phyloP scores from a whole-genome alignment of 805 yeast species.

The Candida ortonii region DNA sequence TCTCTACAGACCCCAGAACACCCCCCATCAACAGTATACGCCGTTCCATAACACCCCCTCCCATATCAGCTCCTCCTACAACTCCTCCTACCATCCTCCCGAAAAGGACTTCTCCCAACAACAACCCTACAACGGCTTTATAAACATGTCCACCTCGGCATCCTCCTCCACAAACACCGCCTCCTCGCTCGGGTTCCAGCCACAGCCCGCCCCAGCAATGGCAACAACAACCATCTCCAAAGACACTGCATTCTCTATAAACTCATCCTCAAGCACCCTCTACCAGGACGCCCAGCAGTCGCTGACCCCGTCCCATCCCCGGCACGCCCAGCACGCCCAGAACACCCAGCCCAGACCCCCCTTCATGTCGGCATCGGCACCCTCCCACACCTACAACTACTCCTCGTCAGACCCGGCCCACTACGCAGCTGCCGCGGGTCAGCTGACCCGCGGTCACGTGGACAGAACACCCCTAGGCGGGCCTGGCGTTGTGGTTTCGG shows the following conservation, averaged over 20 bases:
- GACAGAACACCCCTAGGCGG: background rate
- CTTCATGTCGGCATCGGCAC: slow-evolving; percentile 30
- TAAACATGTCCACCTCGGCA: slow-evolving; percentile 15
- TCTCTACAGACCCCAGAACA: slow-evolving; percentile 16
- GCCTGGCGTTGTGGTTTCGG: too few relatives aligned
- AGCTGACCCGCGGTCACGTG: background rate
- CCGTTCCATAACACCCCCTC: slow-evolving; percentile 47
- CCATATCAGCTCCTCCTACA: slow-evolving; percentile 41
- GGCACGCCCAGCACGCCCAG: slow-evolving; percentile 3
- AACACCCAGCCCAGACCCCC: slow-evolving; percentile 16
- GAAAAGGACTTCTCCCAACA: slow-evolving; percentile 6
- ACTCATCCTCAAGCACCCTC: slow-evolving; percentile 33
- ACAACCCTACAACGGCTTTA: slow-evolving; percentile 15
- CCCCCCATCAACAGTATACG: slow-evolving; percentile 24
- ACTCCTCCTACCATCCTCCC: slow-evolving; percentile 10
- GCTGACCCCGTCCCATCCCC: slow-evolving; percentile 15
- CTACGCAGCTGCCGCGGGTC: slow-evolving; percentile 1
- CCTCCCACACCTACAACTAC: slow-evolving; percentile 22
- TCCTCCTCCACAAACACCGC: slow-evolving; percentile 14
- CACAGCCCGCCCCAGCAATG: slow-evolving; percentile 42
- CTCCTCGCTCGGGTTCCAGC: slow-evolving; percentile 26
- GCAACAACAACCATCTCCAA: slow-evolving; percentile 56
- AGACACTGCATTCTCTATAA: slow-evolving; percentile 42
- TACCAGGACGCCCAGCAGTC: slow-evolving; percentile 34
- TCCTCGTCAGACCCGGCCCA: slow-evolving; percentile 17